A percentile compares a stretch with the other conserved stretches of the same genome.
Conservation (phyloP, 1,139 yeast species). For the Pichia sp. region DNA sequence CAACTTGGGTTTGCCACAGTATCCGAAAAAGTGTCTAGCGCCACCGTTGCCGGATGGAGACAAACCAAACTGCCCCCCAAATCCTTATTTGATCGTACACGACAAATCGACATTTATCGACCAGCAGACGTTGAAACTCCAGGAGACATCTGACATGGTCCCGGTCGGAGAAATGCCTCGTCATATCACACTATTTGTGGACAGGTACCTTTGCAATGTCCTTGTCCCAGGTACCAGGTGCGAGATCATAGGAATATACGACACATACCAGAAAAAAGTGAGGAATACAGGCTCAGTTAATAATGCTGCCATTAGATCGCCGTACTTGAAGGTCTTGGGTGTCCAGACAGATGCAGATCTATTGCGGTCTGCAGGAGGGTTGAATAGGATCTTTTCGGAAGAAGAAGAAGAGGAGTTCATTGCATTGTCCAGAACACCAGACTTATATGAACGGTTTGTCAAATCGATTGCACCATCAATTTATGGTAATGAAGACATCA, state of each 20-base stretch:
- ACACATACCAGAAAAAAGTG: conserved; percentile 75
- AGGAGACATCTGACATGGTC: conserved; percentile 95
- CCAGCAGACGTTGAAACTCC: conserved; percentile 89
- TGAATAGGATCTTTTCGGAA: conserved; percentile 57
- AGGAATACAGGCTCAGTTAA: conserved; percentile 39
- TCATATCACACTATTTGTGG: conserved; percentile 82
- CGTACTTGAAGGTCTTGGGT: conserved; percentile 84
- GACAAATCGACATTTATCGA: conserved; percentile 90
- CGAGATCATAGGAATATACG: conserved; percentile 85
- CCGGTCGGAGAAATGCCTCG: conserved; percentile 99
- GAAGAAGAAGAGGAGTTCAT: conserved; percentile 93
- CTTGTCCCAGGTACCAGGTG: conserved; percentile 96
- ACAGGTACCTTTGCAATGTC: conserved; percentile 81
- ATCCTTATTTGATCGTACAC: conserved; percentile 90
- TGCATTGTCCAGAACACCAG: conserved; percentile 73
- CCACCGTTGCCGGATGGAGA: conserved; percentile 53
- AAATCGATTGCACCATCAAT: conserved; percentile 94
- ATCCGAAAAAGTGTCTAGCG: conserved; percentile 68
- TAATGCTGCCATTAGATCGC: conserved; percentile 85
- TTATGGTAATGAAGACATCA: conserved; percentile 88
- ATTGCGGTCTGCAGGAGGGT: conserved; percentile 57
- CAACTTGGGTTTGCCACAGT: conserved; percentile 73
- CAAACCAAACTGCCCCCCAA: conserved; percentile 73
- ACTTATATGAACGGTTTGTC: conserved; percentile 80
- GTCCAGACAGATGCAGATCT: conserved; percentile 60